These are phyloP conservation scores for Polyplosphaeria fusca DNA, from an alignment of 495 filamentous ascomycete genomes.

Conservation along the genomic window DNA sequence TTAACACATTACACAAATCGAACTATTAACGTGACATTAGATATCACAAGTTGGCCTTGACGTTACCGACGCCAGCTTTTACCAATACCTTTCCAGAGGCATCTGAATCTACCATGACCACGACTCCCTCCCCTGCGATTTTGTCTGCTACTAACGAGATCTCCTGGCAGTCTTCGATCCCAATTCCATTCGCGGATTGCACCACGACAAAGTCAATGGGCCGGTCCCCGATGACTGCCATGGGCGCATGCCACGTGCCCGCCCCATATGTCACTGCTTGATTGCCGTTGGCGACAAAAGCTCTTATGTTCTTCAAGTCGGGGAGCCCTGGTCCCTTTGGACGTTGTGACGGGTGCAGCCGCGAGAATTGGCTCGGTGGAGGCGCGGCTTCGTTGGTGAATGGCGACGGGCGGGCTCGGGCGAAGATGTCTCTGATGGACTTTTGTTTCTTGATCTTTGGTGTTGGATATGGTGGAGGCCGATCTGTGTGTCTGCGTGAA, in stretches of 20 bases:
- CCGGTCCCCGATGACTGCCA: slow-evolving; percentile 75
- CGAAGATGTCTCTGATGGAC: slow-evolving; percentile 36
- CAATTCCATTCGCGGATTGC: slow-evolving; percentile 83
- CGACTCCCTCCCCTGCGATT: slow-evolving; percentile 33
- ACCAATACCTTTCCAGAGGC: slow-evolving; percentile 20
- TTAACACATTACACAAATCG: no score
- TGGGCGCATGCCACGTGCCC: slow-evolving; percentile 96
- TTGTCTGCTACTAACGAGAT: slow-evolving; percentile 50
- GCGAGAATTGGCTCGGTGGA: slow-evolving; percentile 11
- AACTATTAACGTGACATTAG: no score
- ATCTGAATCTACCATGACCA: slow-evolving; percentile 31
- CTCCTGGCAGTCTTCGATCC: slow-evolving; percentile 87
- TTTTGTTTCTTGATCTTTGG: slow-evolving; percentile 39
- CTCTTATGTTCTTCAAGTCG: slow-evolving; percentile 65
- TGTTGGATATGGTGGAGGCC: slow-evolving; percentile 44
- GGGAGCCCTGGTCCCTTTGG: slow-evolving; percentile 62
- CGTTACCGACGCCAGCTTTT: slow-evolving; percentile 17
- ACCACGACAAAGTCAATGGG: slow-evolving; percentile 81
- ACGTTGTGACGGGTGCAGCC: slow-evolving; percentile 34
- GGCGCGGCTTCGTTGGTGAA: slow-evolving; percentile 41
- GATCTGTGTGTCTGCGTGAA: slow-evolving; percentile 3
- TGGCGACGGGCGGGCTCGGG: slow-evolving; percentile 41
- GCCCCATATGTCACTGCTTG: slow-evolving; percentile 89
- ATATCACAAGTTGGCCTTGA: slow-evolving; percentile 30
- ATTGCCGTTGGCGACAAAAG: slow-evolving; percentile 73